These are phyloP conservation scores for Macrocybe sp. DNA, from an alignment of 1,284 basidiomycete species.

Conservation along the genomic window DNA sequence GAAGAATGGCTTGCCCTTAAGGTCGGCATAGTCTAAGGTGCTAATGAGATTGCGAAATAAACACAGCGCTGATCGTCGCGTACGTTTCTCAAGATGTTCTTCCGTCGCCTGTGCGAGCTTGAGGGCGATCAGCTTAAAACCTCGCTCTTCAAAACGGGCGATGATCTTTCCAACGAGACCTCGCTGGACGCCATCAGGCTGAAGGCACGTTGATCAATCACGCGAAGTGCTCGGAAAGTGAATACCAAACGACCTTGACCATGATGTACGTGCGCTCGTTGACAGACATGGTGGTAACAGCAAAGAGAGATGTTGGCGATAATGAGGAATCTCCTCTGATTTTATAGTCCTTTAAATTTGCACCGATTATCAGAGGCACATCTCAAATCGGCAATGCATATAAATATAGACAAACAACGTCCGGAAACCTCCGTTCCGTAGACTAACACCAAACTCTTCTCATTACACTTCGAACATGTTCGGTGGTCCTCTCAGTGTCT, in stretches of 20 bases:
- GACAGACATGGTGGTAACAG: slow-evolving; percentile 48
- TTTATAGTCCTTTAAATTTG: slow-evolving; percentile 21
- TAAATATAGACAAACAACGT: slow-evolving; percentile 28
- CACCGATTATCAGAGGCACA: slow-evolving; percentile 21
- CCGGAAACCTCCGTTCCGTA: slow-evolving; percentile 28
- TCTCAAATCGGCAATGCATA: slow-evolving; percentile 22
- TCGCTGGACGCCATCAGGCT: slow-evolving; percentile 98
- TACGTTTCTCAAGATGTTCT: slow-evolving; percentile 85
- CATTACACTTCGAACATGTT: slow-evolving; percentile 14
- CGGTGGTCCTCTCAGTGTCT: slow-evolving; percentile 71
- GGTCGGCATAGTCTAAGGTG: slow-evolving; percentile 84
- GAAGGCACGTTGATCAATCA: slow-evolving; percentile 12
- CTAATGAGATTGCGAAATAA: slow-evolving; percentile 11
- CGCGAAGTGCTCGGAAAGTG: neutral
- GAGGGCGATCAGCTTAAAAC: slow-evolving; percentile 90
- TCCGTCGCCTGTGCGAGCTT: slow-evolving; percentile 77
- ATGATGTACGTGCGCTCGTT: slow-evolving; percentile 84
- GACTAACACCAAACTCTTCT: slow-evolving; percentile 11
- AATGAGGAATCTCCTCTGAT: slow-evolving; percentile 28
- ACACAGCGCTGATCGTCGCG: slow-evolving; percentile 14
- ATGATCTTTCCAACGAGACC: slow-evolving; percentile 94
- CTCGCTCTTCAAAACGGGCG: slow-evolving; percentile 89
- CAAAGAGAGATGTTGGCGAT: slow-evolving; percentile 25
- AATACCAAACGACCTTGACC: slow-evolving; percentile 61
- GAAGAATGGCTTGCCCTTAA: slow-evolving; percentile 91